Conservation (phyloP, 1,284 basidiomycete species). For the Ganoderma meredithae region DNA sequence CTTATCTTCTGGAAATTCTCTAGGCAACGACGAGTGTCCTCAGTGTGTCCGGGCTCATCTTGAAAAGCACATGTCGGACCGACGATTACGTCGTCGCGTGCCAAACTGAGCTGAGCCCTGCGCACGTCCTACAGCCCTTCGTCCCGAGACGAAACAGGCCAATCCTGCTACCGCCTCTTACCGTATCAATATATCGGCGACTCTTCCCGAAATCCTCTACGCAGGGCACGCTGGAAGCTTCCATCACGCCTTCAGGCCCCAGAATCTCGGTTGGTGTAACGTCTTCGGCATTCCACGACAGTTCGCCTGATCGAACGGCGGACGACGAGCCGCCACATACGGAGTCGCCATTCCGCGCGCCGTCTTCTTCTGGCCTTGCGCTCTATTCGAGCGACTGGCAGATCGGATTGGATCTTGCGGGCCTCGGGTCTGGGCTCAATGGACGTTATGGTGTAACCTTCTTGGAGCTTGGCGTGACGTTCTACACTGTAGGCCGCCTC, state of each 20-base stretch:
- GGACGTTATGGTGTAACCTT: conserved; percentile 43
- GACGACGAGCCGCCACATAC: conserved; percentile 21
- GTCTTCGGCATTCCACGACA: conserved; percentile 38
- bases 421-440: conserved; percentile 37
- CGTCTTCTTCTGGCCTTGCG: conserved; percentile 41
- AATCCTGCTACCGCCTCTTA: conserved; percentile 37
- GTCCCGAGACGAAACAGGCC: conserved; percentile 16
- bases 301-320: conserved; percentile 25
- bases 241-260: conserved; percentile 31
- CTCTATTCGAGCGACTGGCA: conserved; percentile 40
- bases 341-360: conserved; percentile 32
- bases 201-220: conserved; percentile 42
- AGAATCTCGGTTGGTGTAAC: conserved; percentile 34
- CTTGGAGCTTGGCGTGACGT: conserved; percentile 39
- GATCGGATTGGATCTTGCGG: conserved; percentile 40
- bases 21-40: conserved; percentile 43
- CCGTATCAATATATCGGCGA: conserved; percentile 42
- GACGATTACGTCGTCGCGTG: conserved; percentile 39
- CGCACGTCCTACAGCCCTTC: conserved; percentile 26
- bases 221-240: conserved; percentile 39
- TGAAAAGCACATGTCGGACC: conserved; percentile 38
- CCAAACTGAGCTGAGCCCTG: conserved; percentile 23
- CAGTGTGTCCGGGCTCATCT: conserved; percentile 32
- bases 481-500: conserved; percentile 37
- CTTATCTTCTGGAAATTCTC: conserved; percentile 15